A percentile compares a stretch with the other conserved stretches of the same genome.
Evolutionary conservation across 768 basidiomycete genomes (phyloP).

Genomic region (Calocybe indica): DNA sequence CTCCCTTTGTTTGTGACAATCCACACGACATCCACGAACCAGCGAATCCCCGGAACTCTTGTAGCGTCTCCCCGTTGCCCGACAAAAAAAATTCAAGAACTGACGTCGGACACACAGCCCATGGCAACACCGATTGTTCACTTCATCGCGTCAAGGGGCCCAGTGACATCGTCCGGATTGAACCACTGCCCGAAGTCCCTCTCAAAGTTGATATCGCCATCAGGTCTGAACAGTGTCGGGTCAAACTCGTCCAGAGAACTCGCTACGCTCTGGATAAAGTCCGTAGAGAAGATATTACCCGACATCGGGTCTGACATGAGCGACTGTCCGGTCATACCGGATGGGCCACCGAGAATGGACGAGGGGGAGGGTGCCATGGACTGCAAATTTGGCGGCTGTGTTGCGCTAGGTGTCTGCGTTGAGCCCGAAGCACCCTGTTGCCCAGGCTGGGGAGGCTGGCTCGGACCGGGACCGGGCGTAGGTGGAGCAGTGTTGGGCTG

Average conservation of each 20-base stretch:
- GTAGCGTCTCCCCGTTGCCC: no score
- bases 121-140: neutral
- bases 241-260: conserved; percentile 37
- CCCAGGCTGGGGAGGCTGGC: conserved; percentile 6
- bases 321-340: conserved; percentile 9
- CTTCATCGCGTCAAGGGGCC: conserved; percentile 26
- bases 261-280: conserved; percentile 41
- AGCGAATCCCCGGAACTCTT: no score
- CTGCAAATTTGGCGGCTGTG: neutral
- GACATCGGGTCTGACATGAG: neutral
- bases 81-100: no score
- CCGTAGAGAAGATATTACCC: conserved; percentile 21
- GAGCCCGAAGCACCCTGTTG: conserved; percentile 9
- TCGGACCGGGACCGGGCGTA: neutral
- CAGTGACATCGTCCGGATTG: conserved; percentile 42
- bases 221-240: conserved; percentile 32
- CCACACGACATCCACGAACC: no score
- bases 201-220: conserved; percentile 58
- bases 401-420: neutral
- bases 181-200: conserved; percentile 77
- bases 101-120: no score
- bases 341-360: conserved; percentile 15
- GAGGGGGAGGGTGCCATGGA: conserved; percentile 22
- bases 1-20: no score
- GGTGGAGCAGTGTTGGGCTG: neutral